These are phyloP conservation scores for Lodderomyces metapsilosis DNA, from an alignment of 1,139 yeast genomes.

Conservation along the genomic window DNA sequence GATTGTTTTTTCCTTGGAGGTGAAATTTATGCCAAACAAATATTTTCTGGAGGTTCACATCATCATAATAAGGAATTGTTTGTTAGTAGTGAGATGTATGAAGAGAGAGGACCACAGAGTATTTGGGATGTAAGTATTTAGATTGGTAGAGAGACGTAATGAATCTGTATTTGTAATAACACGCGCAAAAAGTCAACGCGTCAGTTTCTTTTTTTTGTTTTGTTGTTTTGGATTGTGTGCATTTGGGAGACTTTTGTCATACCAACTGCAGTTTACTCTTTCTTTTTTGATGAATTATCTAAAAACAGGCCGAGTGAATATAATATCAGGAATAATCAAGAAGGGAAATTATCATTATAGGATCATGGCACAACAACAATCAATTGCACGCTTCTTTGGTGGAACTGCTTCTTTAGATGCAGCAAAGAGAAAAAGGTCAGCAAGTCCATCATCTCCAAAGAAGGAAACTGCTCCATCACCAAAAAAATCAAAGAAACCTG, in stretches of 20 bases:
- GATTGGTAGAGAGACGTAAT: neutral
- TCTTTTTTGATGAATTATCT: neutral
- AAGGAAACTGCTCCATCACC: constrained; percentile 5
- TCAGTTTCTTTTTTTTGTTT: no score
- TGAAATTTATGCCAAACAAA: constrained; percentile 82
- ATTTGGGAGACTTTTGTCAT: no score
- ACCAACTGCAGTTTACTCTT: neutral
- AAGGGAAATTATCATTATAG: constrained; percentile 1
- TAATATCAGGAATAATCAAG: neutral
- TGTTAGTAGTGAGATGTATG: constrained; percentile 69
- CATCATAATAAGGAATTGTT: constrained; percentile 62
- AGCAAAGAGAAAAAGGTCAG: neutral
- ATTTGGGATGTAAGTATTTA: constrained; percentile 49
- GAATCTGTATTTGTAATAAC: neutral
- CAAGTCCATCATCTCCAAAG: constrained; percentile 2
- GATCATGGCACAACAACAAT: constrained; percentile 38
- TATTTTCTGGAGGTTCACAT: constrained; percentile 62
- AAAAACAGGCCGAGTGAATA: neutral
- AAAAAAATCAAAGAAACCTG: constrained; percentile 5
- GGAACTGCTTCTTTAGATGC: constrained; percentile 13
- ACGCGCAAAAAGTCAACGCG: neutral
- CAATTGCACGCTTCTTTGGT: constrained; percentile 35
- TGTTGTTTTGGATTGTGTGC: no score
- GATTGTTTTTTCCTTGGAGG: constrained; percentile 82
- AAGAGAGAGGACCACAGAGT: constrained; percentile 75